A percentile compares a stretch with the other conserved stretches of the same genome.
These are phyloP conservation scores for Neurospora sp. DNA, from an alignment of 495 filamentous ascomycete genomes.

Conservation along the genomic window DNA sequence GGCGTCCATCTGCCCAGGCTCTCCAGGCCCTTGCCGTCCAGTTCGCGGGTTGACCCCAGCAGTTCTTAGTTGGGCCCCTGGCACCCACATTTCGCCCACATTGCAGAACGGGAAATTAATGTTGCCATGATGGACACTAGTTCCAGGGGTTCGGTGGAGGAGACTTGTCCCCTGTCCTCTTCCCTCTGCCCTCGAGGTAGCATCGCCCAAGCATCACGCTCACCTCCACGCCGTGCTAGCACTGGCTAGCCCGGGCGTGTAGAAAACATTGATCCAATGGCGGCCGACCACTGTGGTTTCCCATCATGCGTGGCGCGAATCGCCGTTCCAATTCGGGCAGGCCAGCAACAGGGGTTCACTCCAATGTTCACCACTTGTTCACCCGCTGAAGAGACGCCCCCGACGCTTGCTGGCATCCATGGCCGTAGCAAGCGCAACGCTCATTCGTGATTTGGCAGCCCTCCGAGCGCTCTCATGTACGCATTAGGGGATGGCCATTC, in stretches of 20 bases:
- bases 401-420: not conserved
- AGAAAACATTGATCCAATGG: not conserved
- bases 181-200: not conserved
- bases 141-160: slow-evolving; percentile 26
- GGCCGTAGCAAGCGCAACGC: not conserved
- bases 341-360: not conserved
- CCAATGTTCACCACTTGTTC: not conserved
- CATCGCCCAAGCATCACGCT: not conserved
- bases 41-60: not conserved
- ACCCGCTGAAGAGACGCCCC: not conserved
- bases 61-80: not conserved
- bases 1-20: not conserved
- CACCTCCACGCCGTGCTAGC: slow-evolving; percentile 6
- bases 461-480: not conserved
- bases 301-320: not conserved
- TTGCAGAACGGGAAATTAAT: slow-evolving; percentile 22
- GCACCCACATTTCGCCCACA: not conserved
- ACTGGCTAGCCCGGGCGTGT: not conserved
- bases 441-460: not conserved
- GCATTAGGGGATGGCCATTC: not conserved
- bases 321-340: not conserved
- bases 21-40: not conserved
- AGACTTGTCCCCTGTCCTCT: not conserved
- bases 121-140: slow-evolving; percentile 17
- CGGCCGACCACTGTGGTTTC: not conserved